A percentile compares a stretch with the other conserved stretches of the same genome.
Evolutionary conservation across 2,329 filamentous ascomycete species (phyloP).

Genomic region (Trichoderma atroviride): DNA sequence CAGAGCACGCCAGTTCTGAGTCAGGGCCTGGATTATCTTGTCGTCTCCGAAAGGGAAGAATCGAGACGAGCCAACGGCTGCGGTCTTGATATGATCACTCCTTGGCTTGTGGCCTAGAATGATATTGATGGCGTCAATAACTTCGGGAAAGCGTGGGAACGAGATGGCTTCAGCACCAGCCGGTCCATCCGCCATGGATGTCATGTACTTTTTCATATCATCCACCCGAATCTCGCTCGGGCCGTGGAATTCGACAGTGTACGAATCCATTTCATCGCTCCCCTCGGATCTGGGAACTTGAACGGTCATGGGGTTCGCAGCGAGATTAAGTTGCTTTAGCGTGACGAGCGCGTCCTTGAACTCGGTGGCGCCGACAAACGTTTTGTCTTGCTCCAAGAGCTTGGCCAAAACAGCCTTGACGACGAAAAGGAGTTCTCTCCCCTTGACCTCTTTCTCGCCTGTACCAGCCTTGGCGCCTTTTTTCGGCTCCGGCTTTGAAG

Average conservation of each 20-base stretch:
- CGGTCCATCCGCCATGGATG: conserved; percentile 45
- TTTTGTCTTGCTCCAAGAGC: conserved; percentile 39
- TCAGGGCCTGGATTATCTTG: conserved; percentile 36
- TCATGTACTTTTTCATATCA: conserved; percentile 49
- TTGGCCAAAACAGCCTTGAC: conserved; percentile 44
- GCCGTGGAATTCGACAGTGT: conserved; percentile 47
- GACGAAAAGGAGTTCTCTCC: conserved; percentile 48
- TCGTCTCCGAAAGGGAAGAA: conserved; percentile 50
- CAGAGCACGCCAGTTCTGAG: conserved; percentile 38
- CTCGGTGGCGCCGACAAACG: conserved; percentile 48
- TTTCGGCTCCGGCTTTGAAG: background rate
- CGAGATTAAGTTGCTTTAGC: conserved; percentile 41
- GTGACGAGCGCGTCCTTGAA: conserved; percentile 55
- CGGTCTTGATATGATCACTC: conserved; percentile 38
- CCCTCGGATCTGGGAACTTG: conserved; percentile 40
- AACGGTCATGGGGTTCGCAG: conserved; percentile 41
- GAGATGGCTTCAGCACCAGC: conserved; percentile 37
- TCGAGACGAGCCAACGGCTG: conserved; percentile 50
- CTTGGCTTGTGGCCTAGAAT: conserved; percentile 52
- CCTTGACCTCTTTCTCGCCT: conserved; percentile 41
- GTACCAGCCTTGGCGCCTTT: conserved; percentile 26
- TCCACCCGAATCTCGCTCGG: conserved; percentile 44
- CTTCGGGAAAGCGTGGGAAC: conserved; percentile 54
- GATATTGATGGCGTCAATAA: conserved; percentile 55
- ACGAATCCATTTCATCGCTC: conserved; percentile 38